Conservation (phyloP, 768 basidiomycete species). For the Solioccasus polychromus region DNA sequence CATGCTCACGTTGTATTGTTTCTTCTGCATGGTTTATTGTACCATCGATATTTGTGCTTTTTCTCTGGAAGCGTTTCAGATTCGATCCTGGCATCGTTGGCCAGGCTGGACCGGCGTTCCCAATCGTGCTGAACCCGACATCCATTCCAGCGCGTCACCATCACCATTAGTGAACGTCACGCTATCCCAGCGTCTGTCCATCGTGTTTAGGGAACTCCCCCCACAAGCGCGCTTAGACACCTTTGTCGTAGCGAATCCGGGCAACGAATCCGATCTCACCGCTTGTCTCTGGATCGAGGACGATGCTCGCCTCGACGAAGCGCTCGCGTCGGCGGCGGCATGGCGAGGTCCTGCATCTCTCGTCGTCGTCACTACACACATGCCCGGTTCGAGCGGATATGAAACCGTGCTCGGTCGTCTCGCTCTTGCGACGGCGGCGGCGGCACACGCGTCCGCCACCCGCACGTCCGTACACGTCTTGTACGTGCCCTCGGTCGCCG, state of each 20-base stretch:
- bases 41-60: slow-evolving; percentile 28
- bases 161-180: slow-evolving; percentile 31
- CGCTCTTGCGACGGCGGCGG: too few relatives aligned
- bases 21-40: slow-evolving; percentile 39
- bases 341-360: slow-evolving; percentile 56
- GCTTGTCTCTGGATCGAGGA: slow-evolving; percentile 53
- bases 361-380: slow-evolving; percentile 39
- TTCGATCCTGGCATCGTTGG: not conserved
- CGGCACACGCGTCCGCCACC: slow-evolving; percentile 9
- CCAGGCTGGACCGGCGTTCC: not conserved
- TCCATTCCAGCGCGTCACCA: not conserved
- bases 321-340: slow-evolving; percentile 34
- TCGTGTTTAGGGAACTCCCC: slow-evolving; percentile 32
- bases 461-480: slow-evolving; percentile 49
- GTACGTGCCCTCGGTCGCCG: slow-evolving; percentile 35
- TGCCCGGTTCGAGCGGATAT: slow-evolving; percentile 27
- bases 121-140: not conserved
- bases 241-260: slow-evolving; percentile 29
- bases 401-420: slow-evolving; percentile 16
- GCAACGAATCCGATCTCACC: slow-evolving; percentile 26
- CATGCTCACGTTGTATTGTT: slow-evolving; percentile 38
- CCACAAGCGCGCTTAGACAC: slow-evolving; percentile 33
- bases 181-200: slow-evolving; percentile 32
- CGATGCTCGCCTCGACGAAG: slow-evolving; percentile 28
- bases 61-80: slow-evolving; percentile 5